These are phyloP conservation scores for Secale cereale DNA, from an alignment of 176 grass and related monocot genomes.

Conservation along the genomic window DNA sequence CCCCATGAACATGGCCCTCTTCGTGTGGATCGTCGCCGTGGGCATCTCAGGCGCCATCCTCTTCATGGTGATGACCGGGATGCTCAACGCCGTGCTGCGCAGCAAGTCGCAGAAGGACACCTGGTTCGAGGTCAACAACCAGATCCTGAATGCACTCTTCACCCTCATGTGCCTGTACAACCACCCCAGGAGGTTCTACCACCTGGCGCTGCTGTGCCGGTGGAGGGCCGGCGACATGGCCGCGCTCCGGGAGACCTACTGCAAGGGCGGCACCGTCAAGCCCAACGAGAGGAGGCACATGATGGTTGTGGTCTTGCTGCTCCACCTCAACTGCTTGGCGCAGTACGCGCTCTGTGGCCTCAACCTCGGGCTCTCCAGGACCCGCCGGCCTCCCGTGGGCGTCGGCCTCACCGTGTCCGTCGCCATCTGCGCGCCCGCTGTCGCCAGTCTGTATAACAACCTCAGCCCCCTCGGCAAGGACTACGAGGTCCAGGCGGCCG, in stretches of 20 bases:
- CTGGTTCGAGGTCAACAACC: constrained; percentile 79
- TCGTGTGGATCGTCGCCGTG: constrained; percentile 47
- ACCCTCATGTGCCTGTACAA: constrained; percentile 75
- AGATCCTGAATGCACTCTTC: constrained; percentile 74
- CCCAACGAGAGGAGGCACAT: constrained; percentile 82
- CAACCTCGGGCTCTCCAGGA: constrained; percentile 50
- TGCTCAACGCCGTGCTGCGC: constrained; percentile 50
- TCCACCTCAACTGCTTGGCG: constrained; percentile 74
- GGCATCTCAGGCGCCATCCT: constrained; percentile 70
- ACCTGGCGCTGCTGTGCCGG: constrained; percentile 49
- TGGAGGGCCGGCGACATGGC: constrained; percentile 49
- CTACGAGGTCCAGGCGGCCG: constrained; percentile 43
- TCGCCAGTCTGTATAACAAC: constrained; percentile 64
- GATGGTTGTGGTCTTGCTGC: constrained; percentile 49
- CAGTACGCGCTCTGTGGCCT: constrained; percentile 77
- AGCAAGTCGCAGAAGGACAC: constrained; percentile 42
- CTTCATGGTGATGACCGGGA: constrained; percentile 81
- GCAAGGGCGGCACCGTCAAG: constrained; percentile 56
- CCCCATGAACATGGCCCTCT: constrained; percentile 69
- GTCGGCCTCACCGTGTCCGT: constrained; percentile 54
- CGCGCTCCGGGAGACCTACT: constrained; percentile 53
- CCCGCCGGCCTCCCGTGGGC: constrained; percentile 42
- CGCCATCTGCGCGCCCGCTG: constrained; percentile 53
- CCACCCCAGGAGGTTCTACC: constrained; percentile 60
- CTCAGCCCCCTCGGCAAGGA: constrained; percentile 73